Percentiles rank a stretch among this genome's conserved stretches.
Conservation (phyloP, 2,329 filamentous ascomycete genomes). For the Neospermospora avenae region DNA sequence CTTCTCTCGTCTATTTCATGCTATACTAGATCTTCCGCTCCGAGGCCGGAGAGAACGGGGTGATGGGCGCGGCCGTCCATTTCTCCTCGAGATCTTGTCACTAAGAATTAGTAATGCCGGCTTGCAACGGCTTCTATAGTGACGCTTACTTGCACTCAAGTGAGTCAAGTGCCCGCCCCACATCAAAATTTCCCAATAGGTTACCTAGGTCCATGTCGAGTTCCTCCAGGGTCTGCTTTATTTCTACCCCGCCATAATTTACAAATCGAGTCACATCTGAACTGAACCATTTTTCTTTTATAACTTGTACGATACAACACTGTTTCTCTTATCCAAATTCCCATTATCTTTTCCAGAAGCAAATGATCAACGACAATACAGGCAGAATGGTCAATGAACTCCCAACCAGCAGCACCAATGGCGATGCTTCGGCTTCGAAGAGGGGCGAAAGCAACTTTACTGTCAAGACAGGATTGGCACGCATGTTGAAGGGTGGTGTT, state of each 20-base stretch:
- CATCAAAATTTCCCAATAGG: constrained; percentile 1
- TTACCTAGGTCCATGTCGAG: not conserved
- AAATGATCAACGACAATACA: constrained; percentile 28
- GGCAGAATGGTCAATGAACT: constrained; percentile 40
- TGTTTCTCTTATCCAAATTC: not conserved
- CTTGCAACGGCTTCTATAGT: constrained; percentile 1
- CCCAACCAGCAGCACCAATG: constrained; percentile 37
- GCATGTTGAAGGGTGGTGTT: constrained; percentile 98
- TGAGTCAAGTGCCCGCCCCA: constrained; percentile 3
- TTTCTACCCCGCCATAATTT: constrained; percentile 1
- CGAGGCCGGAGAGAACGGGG: not conserved
- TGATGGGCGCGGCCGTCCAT: not conserved
- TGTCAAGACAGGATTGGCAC: constrained; percentile 91
- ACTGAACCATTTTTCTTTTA: not conserved
- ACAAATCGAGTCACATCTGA: not conserved
- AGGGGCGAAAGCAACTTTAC: constrained; percentile 55
- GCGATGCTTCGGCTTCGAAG: constrained; percentile 23
- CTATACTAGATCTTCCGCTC: not conserved
- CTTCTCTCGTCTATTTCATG: not conserved
- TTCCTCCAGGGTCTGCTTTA: not conserved
- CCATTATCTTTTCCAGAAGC: not conserved
- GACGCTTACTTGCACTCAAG: constrained; percentile 1
- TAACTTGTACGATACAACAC: not conserved
- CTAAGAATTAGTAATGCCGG: not conserved
- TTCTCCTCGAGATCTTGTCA: not conserved